A percentile compares a stretch with the other conserved stretches of the same genome.
Evolutionary conservation across 139 green algal species (phyloP).

Genomic region (Chlorella ohadii): DNA sequence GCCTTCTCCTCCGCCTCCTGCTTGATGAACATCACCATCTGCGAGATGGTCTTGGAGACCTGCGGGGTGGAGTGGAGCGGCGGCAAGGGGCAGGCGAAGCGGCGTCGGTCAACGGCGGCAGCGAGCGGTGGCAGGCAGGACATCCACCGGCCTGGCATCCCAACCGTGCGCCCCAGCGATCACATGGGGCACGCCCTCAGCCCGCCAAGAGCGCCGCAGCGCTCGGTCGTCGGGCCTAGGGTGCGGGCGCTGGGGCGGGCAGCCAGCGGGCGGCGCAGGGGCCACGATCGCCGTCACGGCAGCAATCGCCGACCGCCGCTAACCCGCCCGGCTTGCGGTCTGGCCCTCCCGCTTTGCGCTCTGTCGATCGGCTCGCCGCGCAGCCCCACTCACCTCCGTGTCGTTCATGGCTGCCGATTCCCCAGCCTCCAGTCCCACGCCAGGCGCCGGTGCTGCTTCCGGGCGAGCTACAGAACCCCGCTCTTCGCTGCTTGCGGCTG

Average conservation of each 20-base stretch:
- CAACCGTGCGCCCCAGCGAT: not conserved
- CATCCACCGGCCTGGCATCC: no score
- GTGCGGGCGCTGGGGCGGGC: not conserved
- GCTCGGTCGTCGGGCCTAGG: not conserved
- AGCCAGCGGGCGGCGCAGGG: no score
- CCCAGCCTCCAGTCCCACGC: no score
- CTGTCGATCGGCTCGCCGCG: not conserved
- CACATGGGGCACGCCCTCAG: no score
- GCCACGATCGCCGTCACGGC: no score
- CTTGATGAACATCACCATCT: conserved; percentile 98
- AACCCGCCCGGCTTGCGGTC: not conserved
- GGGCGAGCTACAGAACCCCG: no score
- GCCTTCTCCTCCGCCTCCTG: conserved; percentile 99
- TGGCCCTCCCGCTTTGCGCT: not conserved
- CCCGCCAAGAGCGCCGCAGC: not conserved
- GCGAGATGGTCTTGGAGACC: conserved; percentile 88
- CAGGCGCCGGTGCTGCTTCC: no score
- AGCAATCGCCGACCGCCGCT: not conserved
- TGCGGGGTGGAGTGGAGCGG: conserved; percentile 25
- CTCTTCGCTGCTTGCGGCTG: no score
- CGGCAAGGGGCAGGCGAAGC: not conserved
- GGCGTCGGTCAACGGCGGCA: not conserved
- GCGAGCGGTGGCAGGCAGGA: no score
- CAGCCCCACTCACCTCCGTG: conserved; percentile 32
- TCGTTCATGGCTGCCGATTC: conserved; percentile 55